Evolutionary conservation across 1,284 basidiomycete genomes (phyloP).

Genomic region (Puccinia brachypodii): DNA sequence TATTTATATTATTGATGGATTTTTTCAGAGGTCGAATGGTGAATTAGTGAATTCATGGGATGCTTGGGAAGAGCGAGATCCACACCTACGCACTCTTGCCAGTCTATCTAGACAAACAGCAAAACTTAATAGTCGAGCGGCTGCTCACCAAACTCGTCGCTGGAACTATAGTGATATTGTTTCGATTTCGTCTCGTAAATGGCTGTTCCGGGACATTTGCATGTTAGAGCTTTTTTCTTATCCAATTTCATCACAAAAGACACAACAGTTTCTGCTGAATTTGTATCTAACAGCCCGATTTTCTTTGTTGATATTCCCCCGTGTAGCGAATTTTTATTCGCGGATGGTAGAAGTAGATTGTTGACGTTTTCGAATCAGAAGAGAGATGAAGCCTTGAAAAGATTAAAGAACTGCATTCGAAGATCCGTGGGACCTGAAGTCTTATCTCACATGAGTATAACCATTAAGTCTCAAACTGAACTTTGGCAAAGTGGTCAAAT

Average conservation of each 20-base stretch:
- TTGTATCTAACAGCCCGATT: slow-evolving; percentile 76
- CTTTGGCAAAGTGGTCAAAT: slow-evolving; percentile 40
- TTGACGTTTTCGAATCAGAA: slow-evolving; percentile 21
- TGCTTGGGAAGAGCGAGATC: slow-evolving; percentile 66
- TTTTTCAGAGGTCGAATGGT: slow-evolving; percentile 82
- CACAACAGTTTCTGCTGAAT: background rate
- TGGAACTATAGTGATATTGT: slow-evolving; percentile 78
- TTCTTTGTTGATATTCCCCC: slow-evolving; percentile 82
- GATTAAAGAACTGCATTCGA: slow-evolving; percentile 26
- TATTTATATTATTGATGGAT: slow-evolving; percentile 85
- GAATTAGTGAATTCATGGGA: slow-evolving; percentile 86
- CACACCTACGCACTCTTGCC: slow-evolving; percentile 62
- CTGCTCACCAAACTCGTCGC: slow-evolving; percentile 38
- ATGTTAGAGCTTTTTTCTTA: slow-evolving; percentile 13
- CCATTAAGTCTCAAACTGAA: slow-evolving; percentile 42
- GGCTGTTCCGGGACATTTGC: slow-evolving; percentile 84
- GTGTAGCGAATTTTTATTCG: slow-evolving; percentile 73
- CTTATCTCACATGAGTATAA: slow-evolving; percentile 17
- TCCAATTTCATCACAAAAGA: background rate
- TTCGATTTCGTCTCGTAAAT: slow-evolving; percentile 75
- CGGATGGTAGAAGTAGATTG: slow-evolving; percentile 64
- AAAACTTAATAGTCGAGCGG: slow-evolving; percentile 64
- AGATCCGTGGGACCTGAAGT: slow-evolving; percentile 40
- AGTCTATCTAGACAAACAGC: slow-evolving; percentile 76
- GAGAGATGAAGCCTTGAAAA: slow-evolving; percentile 40